A percentile compares a stretch with the other conserved stretches of the same genome.
Evolutionary conservation across 176 grass and related monocot genomes (phyloP).

Genomic region (Panicum miliaceum): DNA sequence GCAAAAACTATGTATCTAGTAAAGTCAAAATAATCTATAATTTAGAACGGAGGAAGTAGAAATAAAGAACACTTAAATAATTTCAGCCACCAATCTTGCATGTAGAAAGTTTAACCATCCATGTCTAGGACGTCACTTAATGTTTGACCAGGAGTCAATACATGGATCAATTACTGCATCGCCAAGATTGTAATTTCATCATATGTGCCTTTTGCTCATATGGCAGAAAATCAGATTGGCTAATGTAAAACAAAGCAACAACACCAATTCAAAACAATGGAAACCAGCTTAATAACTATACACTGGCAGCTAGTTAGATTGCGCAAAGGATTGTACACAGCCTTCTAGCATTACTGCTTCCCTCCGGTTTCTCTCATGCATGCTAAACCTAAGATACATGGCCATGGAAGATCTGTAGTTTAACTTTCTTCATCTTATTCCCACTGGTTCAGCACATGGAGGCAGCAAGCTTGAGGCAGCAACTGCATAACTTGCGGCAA

Average conservation of each 20-base stretch:
- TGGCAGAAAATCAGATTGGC: background rate
- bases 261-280: background rate
- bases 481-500: slow-evolving; percentile 62
- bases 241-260: background rate
- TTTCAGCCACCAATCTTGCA: too few relatives aligned
- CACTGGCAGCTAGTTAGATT: background rate
- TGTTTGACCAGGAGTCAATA: background rate
- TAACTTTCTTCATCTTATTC: background rate
- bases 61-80: background rate
- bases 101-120: background rate
- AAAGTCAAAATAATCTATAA: too few relatives aligned
- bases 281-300: background rate
- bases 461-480: slow-evolving; percentile 56
- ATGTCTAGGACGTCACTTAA: background rate
- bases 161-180: background rate
- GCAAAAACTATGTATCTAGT: too few relatives aligned
- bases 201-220: background rate
- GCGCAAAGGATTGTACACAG: background rate
- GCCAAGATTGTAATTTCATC: background rate
- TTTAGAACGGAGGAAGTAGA: background rate
- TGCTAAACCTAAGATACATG: background rate
- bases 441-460: slow-evolving; percentile 40
- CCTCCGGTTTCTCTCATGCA: background rate
- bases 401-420: background rate
- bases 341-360: background rate